A percentile compares a stretch with the other conserved stretches of the same genome.
These are phyloP conservation scores for Pulveroboletus sp. DNA, from an alignment of 768 basidiomycete species.

Conservation along the genomic window DNA sequence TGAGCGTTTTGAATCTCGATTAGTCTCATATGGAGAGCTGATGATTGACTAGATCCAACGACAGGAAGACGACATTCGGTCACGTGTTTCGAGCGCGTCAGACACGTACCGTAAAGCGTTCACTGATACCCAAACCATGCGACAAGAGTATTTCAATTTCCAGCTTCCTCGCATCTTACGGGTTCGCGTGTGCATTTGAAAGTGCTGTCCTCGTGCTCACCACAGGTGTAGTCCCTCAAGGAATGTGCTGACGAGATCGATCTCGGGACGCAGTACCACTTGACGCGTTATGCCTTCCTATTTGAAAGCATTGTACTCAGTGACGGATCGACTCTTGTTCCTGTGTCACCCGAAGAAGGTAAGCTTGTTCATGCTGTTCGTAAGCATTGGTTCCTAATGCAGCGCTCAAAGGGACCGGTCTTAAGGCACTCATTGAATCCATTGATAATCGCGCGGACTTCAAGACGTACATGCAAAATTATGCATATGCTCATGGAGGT, in stretches of 20 bases:
- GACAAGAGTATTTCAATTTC: slow-evolving; percentile 98
- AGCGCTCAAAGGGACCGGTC: slow-evolving; percentile 48
- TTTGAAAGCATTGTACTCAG: slow-evolving; percentile 87
- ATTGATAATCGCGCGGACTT: slow-evolving; percentile 96
- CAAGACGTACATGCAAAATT: slow-evolving; percentile 96
- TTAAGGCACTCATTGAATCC: slow-evolving; percentile 82
- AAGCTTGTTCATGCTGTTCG: slow-evolving; percentile 12
- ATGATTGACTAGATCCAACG: slow-evolving; percentile 58
- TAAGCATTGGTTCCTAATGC: slow-evolving; percentile 1
- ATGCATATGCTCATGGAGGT: slow-evolving; percentile 80
- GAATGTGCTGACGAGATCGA: slow-evolving; percentile 96
- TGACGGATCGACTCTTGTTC: slow-evolving; percentile 80
- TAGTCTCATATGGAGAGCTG: slow-evolving; percentile 4
- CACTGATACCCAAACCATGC: slow-evolving; percentile 79
- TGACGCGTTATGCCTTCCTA: slow-evolving; percentile 90
- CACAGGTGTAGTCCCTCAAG: slow-evolving; percentile 64
- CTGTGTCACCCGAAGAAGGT: slow-evolving; percentile 71
- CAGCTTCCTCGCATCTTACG: slow-evolving; percentile 91
- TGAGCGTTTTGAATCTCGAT: slow-evolving; percentile 26
- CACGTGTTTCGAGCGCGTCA: slow-evolving; percentile 77
- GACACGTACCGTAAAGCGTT: slow-evolving; percentile 90
- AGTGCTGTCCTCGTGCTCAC: slow-evolving; percentile 7
- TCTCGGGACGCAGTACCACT: slow-evolving; percentile 95
- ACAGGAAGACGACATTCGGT: slow-evolving; percentile 92
- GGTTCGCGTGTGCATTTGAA: slow-evolving; percentile 44